Evolutionary conservation across 306 rosid genomes (phyloP), one percentile per base, ranked within the genome.

Genomic region (Sicyos baderoa): DNA sequence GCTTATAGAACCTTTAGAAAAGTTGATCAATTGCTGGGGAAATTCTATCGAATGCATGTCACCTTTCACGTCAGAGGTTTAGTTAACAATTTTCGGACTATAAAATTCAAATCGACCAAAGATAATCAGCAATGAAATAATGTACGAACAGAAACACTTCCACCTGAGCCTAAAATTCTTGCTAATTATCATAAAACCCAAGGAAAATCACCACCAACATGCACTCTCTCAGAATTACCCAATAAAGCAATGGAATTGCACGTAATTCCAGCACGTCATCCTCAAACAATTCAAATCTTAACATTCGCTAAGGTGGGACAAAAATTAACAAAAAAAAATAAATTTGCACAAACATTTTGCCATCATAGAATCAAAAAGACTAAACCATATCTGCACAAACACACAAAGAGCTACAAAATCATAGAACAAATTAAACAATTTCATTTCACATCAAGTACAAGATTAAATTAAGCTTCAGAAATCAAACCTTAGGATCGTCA

Each of bases 401-500:
- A 37, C 51, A 64, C 51, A 25, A 47, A 25, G 44, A 15, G 25
- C 40, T 23, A 67, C 56, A 42, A 67, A 48, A 42, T 67, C 8
- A 54, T 21, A 21, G 21, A 44, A 64, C 10, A 21, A 35, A 27
- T 47, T 19, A 44, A 45, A 45, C 21, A 54, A 22, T 14, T 13
- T 13, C 71, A n/a, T n/a, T n/a, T n/a, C 14, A 45, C 54, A 49
- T 3, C 40, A 65, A 65, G 21, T 23, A 60, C 13, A 4, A 59
- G 12, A 49, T 17, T 11, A 53, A 47, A 53, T 70, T n/a, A 54
- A 18, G 37, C 19, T 32, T 14, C 40, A 61, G 61, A 73, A 73
- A 72, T 27, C 17, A 8, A 29, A 94, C 99, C 90, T 94, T 94
- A 50, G 90, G 97, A 88, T 94, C 99, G 74, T 79, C 75, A 37